phyloP scores from a whole-genome alignment of 179 eudicot species.

The Dionaea muscipula region DNA sequence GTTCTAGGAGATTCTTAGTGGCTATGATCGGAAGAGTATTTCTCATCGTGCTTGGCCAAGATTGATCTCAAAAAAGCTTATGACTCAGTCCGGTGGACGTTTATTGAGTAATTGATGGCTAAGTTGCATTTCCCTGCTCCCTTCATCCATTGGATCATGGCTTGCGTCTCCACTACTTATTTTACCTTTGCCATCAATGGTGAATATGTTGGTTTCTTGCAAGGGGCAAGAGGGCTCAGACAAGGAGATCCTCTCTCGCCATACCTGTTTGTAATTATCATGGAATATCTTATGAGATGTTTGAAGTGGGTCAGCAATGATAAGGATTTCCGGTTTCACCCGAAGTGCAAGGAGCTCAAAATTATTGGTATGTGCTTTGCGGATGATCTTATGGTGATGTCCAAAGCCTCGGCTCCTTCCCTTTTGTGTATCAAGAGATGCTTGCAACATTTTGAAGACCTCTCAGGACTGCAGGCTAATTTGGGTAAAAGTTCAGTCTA shows the following conservation, averaged over 20 bases:
- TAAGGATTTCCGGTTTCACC: neutral
- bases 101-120: neutral
- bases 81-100: neutral
- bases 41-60: neutral
- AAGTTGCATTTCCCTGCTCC: neutral
- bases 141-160: neutral
- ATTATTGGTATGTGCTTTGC: neutral
- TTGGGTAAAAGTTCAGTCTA: too few relatives aligned
- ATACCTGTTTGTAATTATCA: neutral
- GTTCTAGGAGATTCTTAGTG: neutral
- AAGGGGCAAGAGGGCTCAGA: neutral
- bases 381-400: neutral
- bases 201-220: neutral
- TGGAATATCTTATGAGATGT: too few relatives aligned
- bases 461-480: too few relatives aligned
- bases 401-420: neutral
- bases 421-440: too few relatives aligned
- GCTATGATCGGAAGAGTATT: neutral
- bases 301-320: neutral
- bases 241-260: conserved; percentile 1
- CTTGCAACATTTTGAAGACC: too few relatives aligned
- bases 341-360: neutral
- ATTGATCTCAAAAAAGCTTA: conserved; percentile 1
- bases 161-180: neutral
- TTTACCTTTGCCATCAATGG: neutral